Evolutionary conservation across 2,329 filamentous ascomycete genomes (phyloP), one percentile per base, ranked within the genome.

Genomic region (Sordariomycetes sp.): DNA sequence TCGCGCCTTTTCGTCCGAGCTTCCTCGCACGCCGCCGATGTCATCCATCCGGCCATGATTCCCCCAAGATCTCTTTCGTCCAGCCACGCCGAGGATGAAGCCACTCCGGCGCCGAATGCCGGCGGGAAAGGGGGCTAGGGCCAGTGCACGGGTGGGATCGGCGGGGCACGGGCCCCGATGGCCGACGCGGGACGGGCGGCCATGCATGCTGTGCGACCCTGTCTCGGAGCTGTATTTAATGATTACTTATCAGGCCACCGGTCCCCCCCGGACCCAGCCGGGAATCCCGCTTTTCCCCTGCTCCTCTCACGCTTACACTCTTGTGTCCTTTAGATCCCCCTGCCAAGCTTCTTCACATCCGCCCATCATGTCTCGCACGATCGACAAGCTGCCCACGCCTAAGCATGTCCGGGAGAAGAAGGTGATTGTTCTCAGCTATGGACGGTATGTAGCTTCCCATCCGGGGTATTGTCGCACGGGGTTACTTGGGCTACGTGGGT

Each of bases 351-450:
- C 12, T 20, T 51, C 16, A 35, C 7, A 10, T 28, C 6, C 8
- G 46, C 12, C 22, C 20, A 62, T 40, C 2, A 73, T 73, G 71
- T 62, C 69, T 59, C 69, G 71, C 59, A 59, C 62, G 22, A 69
- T 74, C 43, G 71, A 73, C 54, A 62, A 59, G 34, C 37, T 73
- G n/a, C 69, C 70, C 10, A 62, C 62, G 11, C 71, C 70, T 12
- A 60, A 64, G 22, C 61, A 65, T 48, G 65, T 68, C 6, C 59
- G 64, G 55, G 65, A 66, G 24, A 70, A 69, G 62, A 72, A 71
- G 59, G 58, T 73, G 11, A 66, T 74, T 51, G 67, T 73, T 20
- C 62, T 71, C 32, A 73, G 70, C 53, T 67, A 67, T n/a, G 67
- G 69, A n/a, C 68, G 72, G 71, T 72, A 60, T 58, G 67, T 48